A percentile compares a stretch with the other conserved stretches of the same genome.
Evolutionary conservation across 331 rosid genomes (phyloP).

Genomic region (Prunus yedoensis): DNA sequence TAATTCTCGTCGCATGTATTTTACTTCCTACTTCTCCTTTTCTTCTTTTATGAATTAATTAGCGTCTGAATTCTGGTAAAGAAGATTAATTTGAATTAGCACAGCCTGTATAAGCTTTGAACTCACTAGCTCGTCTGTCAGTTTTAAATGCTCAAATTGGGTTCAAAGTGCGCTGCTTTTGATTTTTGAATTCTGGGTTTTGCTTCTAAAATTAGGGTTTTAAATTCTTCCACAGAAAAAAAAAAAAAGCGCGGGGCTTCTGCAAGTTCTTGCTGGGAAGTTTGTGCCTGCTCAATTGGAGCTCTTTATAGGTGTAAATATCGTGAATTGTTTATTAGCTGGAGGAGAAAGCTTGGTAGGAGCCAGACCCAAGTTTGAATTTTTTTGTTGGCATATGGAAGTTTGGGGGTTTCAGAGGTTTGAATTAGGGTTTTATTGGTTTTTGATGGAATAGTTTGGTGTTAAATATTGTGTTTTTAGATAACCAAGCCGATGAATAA

Average conservation of each 20-base stretch:
- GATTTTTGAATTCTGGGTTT: slow-evolving; percentile 15
- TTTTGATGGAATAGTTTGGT: slow-evolving; percentile 25
- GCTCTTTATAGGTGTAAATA: not conserved
- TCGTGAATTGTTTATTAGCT: not conserved
- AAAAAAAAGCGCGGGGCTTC: not conserved
- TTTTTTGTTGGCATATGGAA: slow-evolving; percentile 17
- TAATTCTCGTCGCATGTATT: not conserved
- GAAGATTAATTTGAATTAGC: not conserved
- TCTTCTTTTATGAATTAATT: not conserved
- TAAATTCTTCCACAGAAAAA: not conserved
- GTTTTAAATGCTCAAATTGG: not conserved
- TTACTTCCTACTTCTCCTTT: not conserved
- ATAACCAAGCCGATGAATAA: slow-evolving; percentile 45
- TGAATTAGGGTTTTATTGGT: not conserved
- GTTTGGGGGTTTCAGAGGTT: slow-evolving; percentile 21
- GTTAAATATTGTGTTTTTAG: slow-evolving; percentile 16
- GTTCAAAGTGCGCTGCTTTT: not conserved
- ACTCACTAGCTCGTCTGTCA: not conserved
- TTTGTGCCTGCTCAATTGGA: not conserved
- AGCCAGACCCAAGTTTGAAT: not conserved
- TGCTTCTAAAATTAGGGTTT: slow-evolving; percentile 31
- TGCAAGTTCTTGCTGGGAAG: not conserved
- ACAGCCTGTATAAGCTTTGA: not conserved
- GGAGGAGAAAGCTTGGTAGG: not conserved
- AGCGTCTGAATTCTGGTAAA: not conserved